These are phyloP conservation scores for Xylaria sp. DNA, from an alignment of 2,329 filamentous ascomycete species.

Conservation along the genomic window DNA sequence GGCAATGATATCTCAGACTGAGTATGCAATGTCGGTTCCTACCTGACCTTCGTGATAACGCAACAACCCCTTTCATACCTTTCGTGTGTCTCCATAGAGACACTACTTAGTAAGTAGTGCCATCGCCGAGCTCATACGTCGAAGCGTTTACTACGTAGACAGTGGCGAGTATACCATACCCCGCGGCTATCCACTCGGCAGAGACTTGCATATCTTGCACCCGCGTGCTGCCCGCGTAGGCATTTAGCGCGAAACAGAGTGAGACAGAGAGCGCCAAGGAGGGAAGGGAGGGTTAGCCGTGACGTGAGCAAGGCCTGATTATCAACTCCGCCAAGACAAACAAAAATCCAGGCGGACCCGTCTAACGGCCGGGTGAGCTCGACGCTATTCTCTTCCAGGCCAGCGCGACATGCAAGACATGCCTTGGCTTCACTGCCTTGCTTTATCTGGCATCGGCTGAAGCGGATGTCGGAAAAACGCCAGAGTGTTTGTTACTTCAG, in stretches of 20 bases:
- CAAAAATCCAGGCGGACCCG: conserved; percentile 18
- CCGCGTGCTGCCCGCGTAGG: background rate
- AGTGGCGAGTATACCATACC: background rate
- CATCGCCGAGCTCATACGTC: background rate
- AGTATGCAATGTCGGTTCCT: background rate
- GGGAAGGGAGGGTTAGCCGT: conserved; percentile 14
- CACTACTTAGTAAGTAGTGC: background rate
- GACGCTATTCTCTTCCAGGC: conserved; percentile 30
- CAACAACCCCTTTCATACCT: background rate
- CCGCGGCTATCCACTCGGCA: background rate
- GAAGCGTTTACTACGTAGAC: background rate
- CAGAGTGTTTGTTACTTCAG: conserved; percentile 12
- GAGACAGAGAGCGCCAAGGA: conserved; percentile 1
- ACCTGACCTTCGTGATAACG: background rate
- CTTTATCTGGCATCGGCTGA: conserved; percentile 34
- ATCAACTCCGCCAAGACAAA: conserved; percentile 30
- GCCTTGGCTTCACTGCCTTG: conserved; percentile 30
- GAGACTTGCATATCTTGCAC: background rate
- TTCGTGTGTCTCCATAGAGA: background rate
- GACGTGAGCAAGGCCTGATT: conserved; percentile 32
- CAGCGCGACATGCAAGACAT: conserved; percentile 35
- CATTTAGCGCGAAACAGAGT: background rate
- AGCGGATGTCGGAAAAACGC: conserved; percentile 25
- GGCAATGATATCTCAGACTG: background rate
- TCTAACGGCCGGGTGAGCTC: conserved; percentile 23